Evolutionary conservation across 148 eudicot species (phyloP), one percentile per base, ranked within the genome.

Genomic region (Euryodendron excelsum): DNA sequence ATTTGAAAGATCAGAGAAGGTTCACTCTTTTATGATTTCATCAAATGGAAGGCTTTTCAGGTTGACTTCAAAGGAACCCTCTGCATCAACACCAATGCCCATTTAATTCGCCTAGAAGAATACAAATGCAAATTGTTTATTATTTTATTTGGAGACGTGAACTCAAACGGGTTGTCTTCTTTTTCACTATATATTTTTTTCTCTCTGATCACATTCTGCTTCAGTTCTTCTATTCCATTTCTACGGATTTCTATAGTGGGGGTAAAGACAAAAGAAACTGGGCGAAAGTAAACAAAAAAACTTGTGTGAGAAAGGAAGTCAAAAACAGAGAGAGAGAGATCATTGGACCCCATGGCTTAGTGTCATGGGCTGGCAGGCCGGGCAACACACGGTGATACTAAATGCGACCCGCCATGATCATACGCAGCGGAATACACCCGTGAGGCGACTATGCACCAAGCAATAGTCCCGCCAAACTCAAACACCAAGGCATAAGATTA

Each of bases 21-120:
- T 17, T 31, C 36, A n/a, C n/a, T n/a, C 21, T 65, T 37, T 27
- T 9, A 25, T 59, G 64, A 59, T n/a, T 15, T n/a, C 31, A 74
- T 75, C 39, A 59, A 79, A 63, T 31, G 81, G 74, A 23, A 74
- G 48, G 71, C 70, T 47, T 56, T 65, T 1, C 34, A 5, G 17
- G 60, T 50, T 86, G 88, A 86, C 88, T 82, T 77, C 17, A 10
- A 70, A 31, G 30, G 23, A 61, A 50, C 18, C 56, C 60, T 55
- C 36, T 15, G 52, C 85, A 77, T 69, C 80, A 70, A 56, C 73
- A 34, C 81, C 82, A 70, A 85, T 77, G 85, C 74, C 80, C 81
- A 85, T 82, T 67, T 60, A 85, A 80, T 76, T 80, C 70, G 52
- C 64, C 69, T 8, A 41, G 70, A 66, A 37, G 36, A 66, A 36